These are phyloP conservation scores for Murraya koenigii DNA, from an alignment of 345 rosid genomes.

Conservation along the genomic window DNA sequence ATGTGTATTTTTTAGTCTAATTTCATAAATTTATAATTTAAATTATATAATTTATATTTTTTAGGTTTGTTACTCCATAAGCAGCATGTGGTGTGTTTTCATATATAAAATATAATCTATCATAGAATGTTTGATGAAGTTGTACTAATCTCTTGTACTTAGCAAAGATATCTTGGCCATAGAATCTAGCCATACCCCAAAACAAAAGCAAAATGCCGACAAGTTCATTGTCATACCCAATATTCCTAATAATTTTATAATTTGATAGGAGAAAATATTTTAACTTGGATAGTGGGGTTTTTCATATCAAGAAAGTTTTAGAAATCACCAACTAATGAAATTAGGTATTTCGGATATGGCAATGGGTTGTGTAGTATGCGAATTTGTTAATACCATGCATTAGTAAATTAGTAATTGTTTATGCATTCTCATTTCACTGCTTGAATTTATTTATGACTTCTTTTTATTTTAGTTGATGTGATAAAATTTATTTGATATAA, in stretches of 20 bases:
- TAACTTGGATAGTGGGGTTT: background rate
- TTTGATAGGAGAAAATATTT: background rate
- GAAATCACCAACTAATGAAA: too few relatives aligned
- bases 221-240: conserved; percentile 1
- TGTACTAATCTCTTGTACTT: background rate
- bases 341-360: too few relatives aligned
- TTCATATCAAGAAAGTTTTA: background rate
- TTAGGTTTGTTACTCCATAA: background rate
- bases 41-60: too few relatives aligned
- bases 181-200: background rate
- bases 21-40: too few relatives aligned
- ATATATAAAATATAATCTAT: background rate
- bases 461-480: background rate
- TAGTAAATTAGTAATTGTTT: too few relatives aligned
- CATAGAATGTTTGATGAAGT: background rate
- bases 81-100: background rate
- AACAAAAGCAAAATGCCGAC: background rate
- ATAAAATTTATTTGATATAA: too few relatives aligned
- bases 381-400: too few relatives aligned
- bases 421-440: too few relatives aligned
- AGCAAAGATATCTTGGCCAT: background rate
- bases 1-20: too few relatives aligned
- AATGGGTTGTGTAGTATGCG: too few relatives aligned
- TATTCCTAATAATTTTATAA: background rate
- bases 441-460: background rate